Percentiles rank a stretch among this genome's conserved stretches.
phyloP scores from a whole-genome alignment of 495 filamentous ascomycete species.

The Lasiosphaeria hispida region DNA sequence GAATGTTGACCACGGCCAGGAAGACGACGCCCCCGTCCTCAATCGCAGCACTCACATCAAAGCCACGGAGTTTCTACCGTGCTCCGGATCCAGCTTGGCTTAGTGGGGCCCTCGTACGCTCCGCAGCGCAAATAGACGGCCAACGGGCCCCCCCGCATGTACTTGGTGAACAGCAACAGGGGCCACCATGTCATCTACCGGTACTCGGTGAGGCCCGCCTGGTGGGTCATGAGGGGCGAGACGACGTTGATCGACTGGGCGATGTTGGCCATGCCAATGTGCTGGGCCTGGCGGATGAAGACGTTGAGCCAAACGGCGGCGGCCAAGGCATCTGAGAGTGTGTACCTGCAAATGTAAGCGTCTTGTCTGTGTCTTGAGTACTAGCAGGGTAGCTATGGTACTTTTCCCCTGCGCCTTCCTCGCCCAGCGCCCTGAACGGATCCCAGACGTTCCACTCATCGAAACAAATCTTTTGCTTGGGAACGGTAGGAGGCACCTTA shows the following conservation, averaged over 20 bases:
- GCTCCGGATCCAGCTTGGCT: constrained; percentile 62
- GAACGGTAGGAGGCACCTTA: constrained; percentile 52
- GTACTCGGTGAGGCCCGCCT: constrained; percentile 64
- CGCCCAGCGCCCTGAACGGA: constrained; percentile 66
- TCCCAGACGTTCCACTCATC: constrained; percentile 91
- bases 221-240: constrained; percentile 68
- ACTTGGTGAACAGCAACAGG: constrained; percentile 65
- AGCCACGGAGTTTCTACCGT: constrained; percentile 62
- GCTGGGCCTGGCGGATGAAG: constrained; percentile 70
- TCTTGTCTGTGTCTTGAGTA: too few relatives aligned
- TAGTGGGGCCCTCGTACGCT: constrained; percentile 62
- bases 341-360: constrained; percentile 46
- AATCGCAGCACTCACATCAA: constrained; percentile 67
- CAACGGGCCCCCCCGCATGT: constrained; percentile 71
- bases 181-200: constrained; percentile 80
- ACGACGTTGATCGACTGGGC: constrained; percentile 80
- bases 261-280: constrained; percentile 78
- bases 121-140: constrained; percentile 57
- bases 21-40: constrained; percentile 61
- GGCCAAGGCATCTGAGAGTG: constrained; percentile 71
- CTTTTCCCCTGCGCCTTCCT: constrained; percentile 63
- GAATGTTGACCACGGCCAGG: constrained; percentile 68
- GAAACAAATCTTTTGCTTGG: constrained; percentile 69
- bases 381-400: too few relatives aligned
- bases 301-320: constrained; percentile 74